phyloP scores from a whole-genome alignment of 768 basidiomycete species.

The Naganishia vishniacii region DNA sequence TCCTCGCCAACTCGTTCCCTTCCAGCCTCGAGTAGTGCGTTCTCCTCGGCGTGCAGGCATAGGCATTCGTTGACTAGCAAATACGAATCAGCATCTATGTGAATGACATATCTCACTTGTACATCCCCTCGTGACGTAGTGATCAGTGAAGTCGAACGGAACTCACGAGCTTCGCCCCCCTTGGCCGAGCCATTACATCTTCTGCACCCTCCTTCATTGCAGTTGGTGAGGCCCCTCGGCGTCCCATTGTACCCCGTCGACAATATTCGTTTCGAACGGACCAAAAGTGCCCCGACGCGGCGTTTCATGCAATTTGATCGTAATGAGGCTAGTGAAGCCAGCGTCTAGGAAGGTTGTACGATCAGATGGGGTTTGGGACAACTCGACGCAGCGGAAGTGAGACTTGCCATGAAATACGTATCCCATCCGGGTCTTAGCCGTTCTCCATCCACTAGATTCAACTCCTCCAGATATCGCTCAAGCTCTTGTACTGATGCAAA shows the following conservation, averaged over 20 bases:
- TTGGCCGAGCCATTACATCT: slow-evolving; percentile 61
- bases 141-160: background rate
- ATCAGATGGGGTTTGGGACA: background rate
- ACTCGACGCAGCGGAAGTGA: background rate
- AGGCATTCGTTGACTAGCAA: slow-evolving; percentile 65
- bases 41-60: slow-evolving; percentile 96
- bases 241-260: slow-evolving; percentile 81
- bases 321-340: slow-evolving; percentile 79
- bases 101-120: no score
- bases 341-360: slow-evolving; percentile 54
- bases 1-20: slow-evolving; percentile 67
- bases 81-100: no score
- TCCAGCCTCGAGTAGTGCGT: slow-evolving; percentile 89
- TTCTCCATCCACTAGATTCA: slow-evolving; percentile 67
- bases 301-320: slow-evolving; percentile 93
- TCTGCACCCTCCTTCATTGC: slow-evolving; percentile 82
- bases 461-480: slow-evolving; percentile 59
- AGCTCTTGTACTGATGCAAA: slow-evolving; percentile 49
- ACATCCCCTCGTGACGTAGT: no score
- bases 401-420: slow-evolving; percentile 85
- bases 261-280: slow-evolving; percentile 58
- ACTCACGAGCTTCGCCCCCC: slow-evolving; percentile 51
- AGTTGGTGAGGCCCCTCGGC: slow-evolving; percentile 80
- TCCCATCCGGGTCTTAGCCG: slow-evolving; percentile 88
- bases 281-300: slow-evolving; percentile 87